A percentile compares a stretch with the other conserved stretches of the same genome.
These are phyloP conservation scores for Sarocladium oryzae DNA, from an alignment of 2,329 filamentous ascomycete genomes.

Conservation along the genomic window DNA sequence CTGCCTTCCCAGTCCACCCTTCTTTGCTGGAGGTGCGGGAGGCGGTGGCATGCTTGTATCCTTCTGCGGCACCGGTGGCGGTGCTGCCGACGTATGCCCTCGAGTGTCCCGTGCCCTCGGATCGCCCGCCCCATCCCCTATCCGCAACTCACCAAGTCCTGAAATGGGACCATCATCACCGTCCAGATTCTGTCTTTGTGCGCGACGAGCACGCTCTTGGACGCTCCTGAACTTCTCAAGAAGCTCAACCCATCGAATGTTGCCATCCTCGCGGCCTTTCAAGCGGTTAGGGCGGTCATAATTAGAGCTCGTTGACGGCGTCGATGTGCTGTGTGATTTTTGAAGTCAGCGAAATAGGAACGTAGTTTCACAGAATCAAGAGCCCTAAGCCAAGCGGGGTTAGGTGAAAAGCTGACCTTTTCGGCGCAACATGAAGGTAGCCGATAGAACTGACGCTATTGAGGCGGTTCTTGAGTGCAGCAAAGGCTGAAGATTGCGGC, in stretches of 20 bases:
- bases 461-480: slow-evolving; percentile 88
- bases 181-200: slow-evolving; percentile 53
- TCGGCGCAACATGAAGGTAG: slow-evolving; percentile 75
- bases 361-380: too few relatives aligned
- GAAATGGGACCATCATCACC: slow-evolving; percentile 40
- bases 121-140: slow-evolving; percentile 33
- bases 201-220: slow-evolving; percentile 75
- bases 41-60: slow-evolving; percentile 36
- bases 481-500: slow-evolving; percentile 96
- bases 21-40: slow-evolving; percentile 44
- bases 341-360: not conserved
- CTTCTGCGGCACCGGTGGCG: slow-evolving; percentile 41
- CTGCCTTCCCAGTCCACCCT: slow-evolving; percentile 58
- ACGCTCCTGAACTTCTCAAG: slow-evolving; percentile 91
- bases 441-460: slow-evolving; percentile 97
- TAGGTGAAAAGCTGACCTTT: slow-evolving; percentile 56
- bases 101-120: slow-evolving; percentile 36
- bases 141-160: slow-evolving; percentile 35
- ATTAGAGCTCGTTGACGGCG: slow-evolving; percentile 43
- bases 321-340: slow-evolving; percentile 29
- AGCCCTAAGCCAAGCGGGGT: too few relatives aligned
- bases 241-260: slow-evolving; percentile 86
- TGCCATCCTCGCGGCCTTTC: slow-evolving; percentile 74
- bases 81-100: slow-evolving; percentile 20
- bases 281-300: slow-evolving; percentile 72